phyloP scores from a whole-genome alignment of 768 basidiomycete species.

The Mycena indigotica region DNA sequence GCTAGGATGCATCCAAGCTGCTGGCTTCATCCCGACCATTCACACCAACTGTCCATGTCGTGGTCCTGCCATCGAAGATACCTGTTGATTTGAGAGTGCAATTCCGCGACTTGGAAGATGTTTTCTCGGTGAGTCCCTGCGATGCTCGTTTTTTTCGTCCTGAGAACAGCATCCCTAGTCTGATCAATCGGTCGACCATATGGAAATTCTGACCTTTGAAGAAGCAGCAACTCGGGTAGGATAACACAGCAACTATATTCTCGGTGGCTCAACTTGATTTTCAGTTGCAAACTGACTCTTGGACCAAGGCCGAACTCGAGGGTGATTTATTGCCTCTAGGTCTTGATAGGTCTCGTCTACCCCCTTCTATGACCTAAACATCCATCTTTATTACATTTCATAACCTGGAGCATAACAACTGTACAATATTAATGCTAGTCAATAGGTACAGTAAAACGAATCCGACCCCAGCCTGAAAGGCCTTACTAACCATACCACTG shows the following conservation, averaged over 20 bases:
- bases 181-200: constrained; percentile 71
- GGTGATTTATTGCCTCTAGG: constrained; percentile 66
- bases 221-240: constrained; percentile 67
- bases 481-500: constrained; percentile 72
- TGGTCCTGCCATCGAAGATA: constrained; percentile 73
- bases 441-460: background rate
- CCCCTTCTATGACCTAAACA: no score
- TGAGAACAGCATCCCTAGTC: constrained; percentile 10
- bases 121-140: constrained; percentile 49
- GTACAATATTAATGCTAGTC: background rate
- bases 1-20: constrained; percentile 55
- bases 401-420: background rate
- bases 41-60: constrained; percentile 69
- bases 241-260: constrained; percentile 15
- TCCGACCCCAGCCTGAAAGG: background rate
- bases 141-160: constrained; percentile 1
- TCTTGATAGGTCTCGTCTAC: constrained; percentile 36
- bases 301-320: constrained; percentile 49
- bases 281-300: constrained; percentile 56
- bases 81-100: constrained; percentile 70
- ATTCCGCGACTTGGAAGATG: constrained; percentile 72
- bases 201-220: constrained; percentile 65
- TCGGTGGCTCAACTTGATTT: constrained; percentile 21
- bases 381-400: background rate
- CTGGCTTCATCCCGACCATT: constrained; percentile 64